Conservation (phyloP, 1,284 basidiomycete genomes). For the Cryptococcus hybrid region DNA sequence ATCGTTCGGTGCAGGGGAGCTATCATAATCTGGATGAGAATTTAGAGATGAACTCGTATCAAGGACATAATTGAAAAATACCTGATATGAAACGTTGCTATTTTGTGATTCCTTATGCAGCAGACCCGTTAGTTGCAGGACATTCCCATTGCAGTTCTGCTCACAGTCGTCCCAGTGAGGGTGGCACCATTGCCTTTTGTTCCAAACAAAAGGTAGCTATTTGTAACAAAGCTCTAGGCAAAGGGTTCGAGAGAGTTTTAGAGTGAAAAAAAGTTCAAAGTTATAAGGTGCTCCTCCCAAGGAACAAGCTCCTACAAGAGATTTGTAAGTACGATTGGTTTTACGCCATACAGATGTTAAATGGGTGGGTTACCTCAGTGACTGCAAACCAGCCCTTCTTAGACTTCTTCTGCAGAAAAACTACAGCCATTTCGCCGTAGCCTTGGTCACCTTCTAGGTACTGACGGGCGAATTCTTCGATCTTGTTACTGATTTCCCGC, state of each 20-base stretch:
- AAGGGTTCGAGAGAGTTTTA: conserved; percentile 25
- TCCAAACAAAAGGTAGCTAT: conserved; percentile 39
- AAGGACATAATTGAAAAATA: not conserved
- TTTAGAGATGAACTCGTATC: not conserved
- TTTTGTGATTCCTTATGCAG: conserved; percentile 19
- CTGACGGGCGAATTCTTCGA: conserved; percentile 31
- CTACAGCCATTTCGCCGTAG: conserved; percentile 40
- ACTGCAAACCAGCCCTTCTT: conserved; percentile 48
- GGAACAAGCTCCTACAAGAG: conserved; percentile 38
- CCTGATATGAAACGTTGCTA: conserved; percentile 35
- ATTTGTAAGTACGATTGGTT: not conserved
- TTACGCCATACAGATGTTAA: too few species aligned
- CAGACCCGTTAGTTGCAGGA: not conserved
- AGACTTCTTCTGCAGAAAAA: conserved; percentile 43
- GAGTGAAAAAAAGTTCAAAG: conserved; percentile 12
- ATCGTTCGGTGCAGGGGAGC: conserved; percentile 40
- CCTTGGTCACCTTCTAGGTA: conserved; percentile 22
- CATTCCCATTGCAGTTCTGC: conserved; percentile 1
- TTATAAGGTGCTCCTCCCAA: conserved; percentile 49
- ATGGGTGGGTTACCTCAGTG: conserved; percentile 30
- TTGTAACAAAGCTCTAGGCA: conserved; percentile 34
- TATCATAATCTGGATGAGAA: conserved; percentile 32
- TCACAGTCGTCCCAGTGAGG: conserved; percentile 24
- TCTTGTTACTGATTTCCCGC: conserved; percentile 27
- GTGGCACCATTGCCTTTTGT: conserved; percentile 38